Conservation (phyloP, 2,329 filamentous ascomycete species). For the Nothomitra cinnamomea region DNA sequence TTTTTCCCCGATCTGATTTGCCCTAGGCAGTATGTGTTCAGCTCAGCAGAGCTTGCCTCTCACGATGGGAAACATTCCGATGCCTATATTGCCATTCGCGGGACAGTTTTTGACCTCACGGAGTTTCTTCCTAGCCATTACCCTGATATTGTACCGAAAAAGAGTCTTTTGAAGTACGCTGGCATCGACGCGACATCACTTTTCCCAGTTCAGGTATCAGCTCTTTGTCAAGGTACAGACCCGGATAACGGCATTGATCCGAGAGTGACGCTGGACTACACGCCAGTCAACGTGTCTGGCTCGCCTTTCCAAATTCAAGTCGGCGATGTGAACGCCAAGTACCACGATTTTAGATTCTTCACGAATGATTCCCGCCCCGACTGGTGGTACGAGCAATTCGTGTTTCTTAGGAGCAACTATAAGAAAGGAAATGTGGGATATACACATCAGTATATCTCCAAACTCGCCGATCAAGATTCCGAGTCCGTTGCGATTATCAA, state of each 20-base stretch:
- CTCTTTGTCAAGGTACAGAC: constrained; percentile 65
- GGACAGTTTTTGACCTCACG: constrained; percentile 71
- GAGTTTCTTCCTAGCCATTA: constrained; percentile 64
- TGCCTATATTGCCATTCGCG: constrained; percentile 69
- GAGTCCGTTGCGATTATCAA: constrained; percentile 65
- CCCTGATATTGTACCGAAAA: constrained; percentile 44
- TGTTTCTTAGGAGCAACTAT: constrained; percentile 57
- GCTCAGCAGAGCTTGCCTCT: constrained; percentile 52
- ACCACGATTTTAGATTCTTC: constrained; percentile 84
- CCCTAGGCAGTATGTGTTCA: constrained; percentile 79
- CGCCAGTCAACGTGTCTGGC: constrained; percentile 55
- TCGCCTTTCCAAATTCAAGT: constrained; percentile 45
- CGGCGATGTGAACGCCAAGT: constrained; percentile 56
- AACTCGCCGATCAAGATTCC: constrained; percentile 39
- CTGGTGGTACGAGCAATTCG: constrained; percentile 86
- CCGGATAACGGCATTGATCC: constrained; percentile 48
- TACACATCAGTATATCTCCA: constrained; percentile 57
- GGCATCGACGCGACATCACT: constrained; percentile 73
- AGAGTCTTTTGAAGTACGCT: constrained; percentile 59
- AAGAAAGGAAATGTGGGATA: constrained; percentile 81
- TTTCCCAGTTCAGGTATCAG: constrained; percentile 88
- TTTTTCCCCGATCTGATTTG: constrained; percentile 78
- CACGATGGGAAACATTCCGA: constrained; percentile 53
- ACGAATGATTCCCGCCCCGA: constrained; percentile 69
- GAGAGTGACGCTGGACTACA: constrained; percentile 72